These are phyloP conservation scores for Hyphopichia homilentoma DNA, from an alignment of 805 yeast genomes.

Conservation along the genomic window DNA sequence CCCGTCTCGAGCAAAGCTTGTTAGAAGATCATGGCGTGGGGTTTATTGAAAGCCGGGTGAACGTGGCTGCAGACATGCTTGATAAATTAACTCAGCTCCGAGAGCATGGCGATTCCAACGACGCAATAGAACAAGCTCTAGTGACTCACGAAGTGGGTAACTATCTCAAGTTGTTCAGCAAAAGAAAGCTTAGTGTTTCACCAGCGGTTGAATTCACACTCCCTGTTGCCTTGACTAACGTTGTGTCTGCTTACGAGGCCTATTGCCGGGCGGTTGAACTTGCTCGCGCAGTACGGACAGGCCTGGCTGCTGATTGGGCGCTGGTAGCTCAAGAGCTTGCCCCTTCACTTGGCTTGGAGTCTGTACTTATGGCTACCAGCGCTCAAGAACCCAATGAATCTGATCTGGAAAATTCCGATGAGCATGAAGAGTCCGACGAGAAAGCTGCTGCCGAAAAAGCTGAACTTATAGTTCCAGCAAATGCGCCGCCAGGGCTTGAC, in stretches of 20 bases:
- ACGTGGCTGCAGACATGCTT: constrained; percentile 8
- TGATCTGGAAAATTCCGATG: no score
- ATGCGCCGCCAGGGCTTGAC: constrained; percentile 33
- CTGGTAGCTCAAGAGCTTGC: no score
- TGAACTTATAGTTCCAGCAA: constrained; percentile 21
- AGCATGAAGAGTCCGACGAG: no score
- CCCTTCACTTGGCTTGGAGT: constrained; percentile 12
- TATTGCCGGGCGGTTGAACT: constrained; percentile 15
- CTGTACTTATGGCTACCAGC: no score
- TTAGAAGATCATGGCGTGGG: constrained; percentile 19
- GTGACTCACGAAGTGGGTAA: constrained; percentile 31
- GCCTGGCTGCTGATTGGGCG: no score
- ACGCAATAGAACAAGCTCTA: constrained; percentile 16
- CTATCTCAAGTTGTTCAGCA: constrained; percentile 36
- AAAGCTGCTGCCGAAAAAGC: constrained; percentile 22
- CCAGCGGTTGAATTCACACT: constrained; percentile 75
- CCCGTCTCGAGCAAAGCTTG: constrained; percentile 61
- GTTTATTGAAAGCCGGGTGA: constrained; percentile 8
- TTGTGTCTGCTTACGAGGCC: constrained; percentile 48
- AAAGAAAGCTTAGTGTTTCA: constrained; percentile 71
- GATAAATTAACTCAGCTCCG: background rate
- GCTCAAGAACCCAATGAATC: no score
- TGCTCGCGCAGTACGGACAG: constrained; percentile 16
- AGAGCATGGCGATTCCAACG: constrained; percentile 8
- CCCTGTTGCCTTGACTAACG: constrained; percentile 59